phyloP scores from a whole-genome alignment of 2,329 filamentous ascomycete genomes.

The Clonostachys chloroleuca region DNA sequence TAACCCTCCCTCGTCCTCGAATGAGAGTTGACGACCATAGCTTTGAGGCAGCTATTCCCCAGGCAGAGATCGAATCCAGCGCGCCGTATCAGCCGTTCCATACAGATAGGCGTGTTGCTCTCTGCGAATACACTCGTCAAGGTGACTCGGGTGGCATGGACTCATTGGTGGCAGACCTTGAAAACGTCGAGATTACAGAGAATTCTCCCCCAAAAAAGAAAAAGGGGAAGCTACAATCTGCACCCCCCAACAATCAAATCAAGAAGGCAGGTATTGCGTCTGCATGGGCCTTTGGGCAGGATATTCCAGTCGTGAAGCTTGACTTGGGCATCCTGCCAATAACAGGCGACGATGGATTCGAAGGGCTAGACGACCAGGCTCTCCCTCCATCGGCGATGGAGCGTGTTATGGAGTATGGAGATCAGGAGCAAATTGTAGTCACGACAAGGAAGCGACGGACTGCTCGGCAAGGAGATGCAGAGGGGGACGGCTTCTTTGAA shows the following conservation, averaged over 20 bases:
- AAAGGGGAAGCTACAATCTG: conserved; percentile 22
- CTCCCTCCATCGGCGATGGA: conserved; percentile 62
- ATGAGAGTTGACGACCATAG: conserved; percentile 29
- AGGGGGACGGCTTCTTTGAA: conserved; percentile 81
- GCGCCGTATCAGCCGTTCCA: conserved; percentile 96
- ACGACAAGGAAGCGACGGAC: conserved; percentile 69
- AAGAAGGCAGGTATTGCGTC: conserved; percentile 8
- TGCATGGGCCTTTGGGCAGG: conserved; percentile 58
- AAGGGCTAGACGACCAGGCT: conserved; percentile 49
- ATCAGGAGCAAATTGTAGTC: conserved; percentile 75
- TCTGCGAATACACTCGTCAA: conserved; percentile 56
- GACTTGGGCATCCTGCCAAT: conserved; percentile 41
- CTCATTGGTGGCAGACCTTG: conserved; percentile 31
- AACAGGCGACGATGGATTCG: conserved; percentile 46
- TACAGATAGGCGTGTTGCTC: conserved; percentile 77
- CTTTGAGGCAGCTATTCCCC: conserved; percentile 62
- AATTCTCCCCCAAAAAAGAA: conserved; percentile 25
- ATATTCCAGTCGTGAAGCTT: conserved; percentile 43
- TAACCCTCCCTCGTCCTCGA: conserved; percentile 40
- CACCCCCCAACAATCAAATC: conserved; percentile 2
- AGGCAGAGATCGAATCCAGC: conserved; percentile 91
- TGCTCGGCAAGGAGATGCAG: conserved; percentile 40
- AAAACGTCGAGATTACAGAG: conserved; percentile 34
- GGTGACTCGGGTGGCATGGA: conserved; percentile 20
- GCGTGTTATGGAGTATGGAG: conserved; percentile 53